phyloP scores from a whole-genome alignment of 2,329 filamentous ascomycete genomes.

The Ascocoryne sarcoides region DNA sequence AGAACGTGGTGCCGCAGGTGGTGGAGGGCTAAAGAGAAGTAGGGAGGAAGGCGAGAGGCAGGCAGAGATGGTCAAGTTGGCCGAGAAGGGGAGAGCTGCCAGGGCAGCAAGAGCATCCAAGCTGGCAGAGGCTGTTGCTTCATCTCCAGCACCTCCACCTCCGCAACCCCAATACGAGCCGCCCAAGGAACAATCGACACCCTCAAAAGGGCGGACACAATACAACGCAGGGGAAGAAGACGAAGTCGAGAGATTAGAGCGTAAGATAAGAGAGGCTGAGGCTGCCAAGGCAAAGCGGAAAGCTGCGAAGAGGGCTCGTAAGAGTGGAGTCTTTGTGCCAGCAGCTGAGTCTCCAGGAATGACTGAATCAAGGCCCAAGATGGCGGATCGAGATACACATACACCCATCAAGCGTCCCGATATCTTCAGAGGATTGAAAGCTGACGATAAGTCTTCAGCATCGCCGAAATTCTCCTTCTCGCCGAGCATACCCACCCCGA shows the following conservation, averaged over 20 bases:
- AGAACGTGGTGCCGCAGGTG: slow-evolving; percentile 47
- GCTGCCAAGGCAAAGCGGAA: slow-evolving; percentile 31
- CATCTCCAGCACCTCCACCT: slow-evolving; percentile 14
- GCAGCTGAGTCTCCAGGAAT: slow-evolving; percentile 19
- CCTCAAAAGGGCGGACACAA: not conserved
- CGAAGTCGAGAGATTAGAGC: slow-evolving; percentile 37
- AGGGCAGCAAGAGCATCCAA: slow-evolving; percentile 39
- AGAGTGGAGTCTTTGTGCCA: slow-evolving; percentile 26
- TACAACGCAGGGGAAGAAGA: slow-evolving; percentile 30
- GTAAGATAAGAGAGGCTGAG: slow-evolving; percentile 33
- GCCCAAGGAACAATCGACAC: not conserved
- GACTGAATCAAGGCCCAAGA: slow-evolving; percentile 4
- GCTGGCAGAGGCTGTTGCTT: slow-evolving; percentile 24
- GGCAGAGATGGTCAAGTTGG: slow-evolving; percentile 39
- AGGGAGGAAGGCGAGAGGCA: slow-evolving; percentile 40
- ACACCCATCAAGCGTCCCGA: slow-evolving; percentile 29
- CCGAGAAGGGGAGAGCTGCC: slow-evolving; percentile 43
- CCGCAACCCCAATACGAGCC: slow-evolving; percentile 1
- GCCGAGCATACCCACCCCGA: slow-evolving; percentile 19
- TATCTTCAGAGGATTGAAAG: slow-evolving; percentile 30
- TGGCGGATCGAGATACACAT: slow-evolving; percentile 15
- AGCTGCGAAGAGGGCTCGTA: slow-evolving; percentile 31
- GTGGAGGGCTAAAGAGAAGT: slow-evolving; percentile 48
- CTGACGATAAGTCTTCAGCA: slow-evolving; percentile 33
- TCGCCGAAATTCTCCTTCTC: slow-evolving; percentile 28